These are phyloP conservation scores for Podospora conica DNA, from an alignment of 495 filamentous ascomycete genomes.

Conservation along the genomic window DNA sequence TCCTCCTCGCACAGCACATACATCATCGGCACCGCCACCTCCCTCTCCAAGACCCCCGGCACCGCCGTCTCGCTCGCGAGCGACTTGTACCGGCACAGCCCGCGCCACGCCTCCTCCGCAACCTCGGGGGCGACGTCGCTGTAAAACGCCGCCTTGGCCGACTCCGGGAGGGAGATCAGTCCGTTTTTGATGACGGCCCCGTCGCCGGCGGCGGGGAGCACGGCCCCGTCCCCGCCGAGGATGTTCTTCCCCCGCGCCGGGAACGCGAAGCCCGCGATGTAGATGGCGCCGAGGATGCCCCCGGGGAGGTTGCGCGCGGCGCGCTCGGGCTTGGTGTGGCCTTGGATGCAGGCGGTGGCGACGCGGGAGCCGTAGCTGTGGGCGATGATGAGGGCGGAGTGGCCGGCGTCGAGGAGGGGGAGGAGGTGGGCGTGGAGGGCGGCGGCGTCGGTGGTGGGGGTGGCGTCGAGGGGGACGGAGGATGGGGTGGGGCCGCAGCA, in stretches of 20 bases:
- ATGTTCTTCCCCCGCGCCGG: neutral
- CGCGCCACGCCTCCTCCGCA: neutral
- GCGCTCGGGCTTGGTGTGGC: constrained; percentile 4
- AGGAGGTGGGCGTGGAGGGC: neutral
- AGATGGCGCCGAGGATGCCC: neutral
- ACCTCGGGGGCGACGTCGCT: neutral
- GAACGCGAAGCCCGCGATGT: constrained; percentile 3
- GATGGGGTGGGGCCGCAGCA: neutral
- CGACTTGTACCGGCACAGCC: constrained; percentile 7
- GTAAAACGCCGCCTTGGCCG: constrained; percentile 1
- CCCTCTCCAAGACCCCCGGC: constrained; percentile 1
- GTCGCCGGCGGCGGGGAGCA: neutral
- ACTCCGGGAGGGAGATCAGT: neutral
- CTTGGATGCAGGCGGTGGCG: neutral
- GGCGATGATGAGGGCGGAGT: neutral
- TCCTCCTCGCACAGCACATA: constrained; percentile 7
- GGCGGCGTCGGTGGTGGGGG: constrained; percentile 1
- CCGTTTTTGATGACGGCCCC: neutral
- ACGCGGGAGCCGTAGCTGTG: constrained; percentile 9
- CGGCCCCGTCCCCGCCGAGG: neutral
- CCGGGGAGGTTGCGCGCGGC: neutral
- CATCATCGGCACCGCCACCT: neutral
- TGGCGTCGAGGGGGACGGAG: neutral
- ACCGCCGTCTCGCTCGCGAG: neutral
- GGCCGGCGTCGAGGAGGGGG: constrained; percentile 4